Evolutionary conservation across 202 grass and related monocot species (phyloP), one percentile per base, ranked within the genome.

Genomic region (Zoysia matrella): DNA sequence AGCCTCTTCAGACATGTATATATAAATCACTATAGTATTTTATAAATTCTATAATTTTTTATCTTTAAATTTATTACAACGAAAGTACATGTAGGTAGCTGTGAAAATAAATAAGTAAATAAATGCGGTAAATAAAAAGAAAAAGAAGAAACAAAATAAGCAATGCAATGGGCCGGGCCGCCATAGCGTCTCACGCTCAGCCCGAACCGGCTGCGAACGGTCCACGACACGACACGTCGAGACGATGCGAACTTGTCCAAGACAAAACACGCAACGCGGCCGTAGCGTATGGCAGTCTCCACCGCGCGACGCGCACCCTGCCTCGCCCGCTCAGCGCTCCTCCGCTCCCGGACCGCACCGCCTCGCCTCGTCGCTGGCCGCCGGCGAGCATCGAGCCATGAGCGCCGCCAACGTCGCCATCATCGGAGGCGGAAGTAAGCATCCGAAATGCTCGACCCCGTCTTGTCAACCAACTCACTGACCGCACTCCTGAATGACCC

Each of bases 371-470:
- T 44, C 60, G 42, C 63, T 13, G 47, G 18, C 45, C 54, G 82
- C 80, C 81, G 57, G 63, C 45, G 73, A 83, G 60, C 11, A 16
- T 40, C 51, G 11, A 65, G 43, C 73, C 41, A 89, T 86, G 87
- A 89, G 62, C 62, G 65, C 79, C 68, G 73, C 82, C 22, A 93
- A 84, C 53, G 84, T 98, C 50, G 90, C 92, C 69, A 86, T 98
- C 44, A 74, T 98, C 71, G 95, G 92, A 15, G 88, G 72, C 60
- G 95, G 95, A 82, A 93, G 95, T 94, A 94, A 94, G 78, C 76
- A 48, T 1, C 53, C 49, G 75, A 76, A 69, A 40, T 44, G 55
- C 13, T 13, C 39, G 11, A 13, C n/a, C 8, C 7, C 47, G 14
- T 64, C 47, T 30, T 0, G 0, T 15, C 41, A 2, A 40, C 53